A percentile compares a stretch with the other conserved stretches of the same genome.
These are phyloP conservation scores for Prosopis cineraria DNA, from an alignment of 306 rosid genomes.

Conservation along the genomic window DNA sequence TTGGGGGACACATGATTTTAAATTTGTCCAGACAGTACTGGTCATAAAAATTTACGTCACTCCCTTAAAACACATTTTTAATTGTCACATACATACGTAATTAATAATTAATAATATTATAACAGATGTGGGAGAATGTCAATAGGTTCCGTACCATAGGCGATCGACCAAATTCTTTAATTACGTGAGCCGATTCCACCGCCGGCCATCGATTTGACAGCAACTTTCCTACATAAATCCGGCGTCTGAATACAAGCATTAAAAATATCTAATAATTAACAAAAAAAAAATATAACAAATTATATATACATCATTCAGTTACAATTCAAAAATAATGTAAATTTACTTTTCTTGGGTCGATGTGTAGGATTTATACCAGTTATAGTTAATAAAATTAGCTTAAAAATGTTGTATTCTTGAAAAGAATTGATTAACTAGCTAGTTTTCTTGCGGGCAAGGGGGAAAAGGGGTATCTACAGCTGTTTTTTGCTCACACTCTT, in stretches of 20 bases:
- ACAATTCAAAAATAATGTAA: background rate
- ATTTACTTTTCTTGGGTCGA: background rate
- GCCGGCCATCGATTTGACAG: background rate
- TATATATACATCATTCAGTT: background rate
- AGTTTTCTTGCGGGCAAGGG: background rate
- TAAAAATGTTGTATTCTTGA: background rate
- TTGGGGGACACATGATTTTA: background rate
- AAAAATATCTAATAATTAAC: too few species aligned
- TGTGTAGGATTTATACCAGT: background rate
- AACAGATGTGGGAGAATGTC: background rate
- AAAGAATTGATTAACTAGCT: background rate
- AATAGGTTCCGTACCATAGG: background rate
- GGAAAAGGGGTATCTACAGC: background rate
- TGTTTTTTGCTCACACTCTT: background rate
- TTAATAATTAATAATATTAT: too few species aligned
- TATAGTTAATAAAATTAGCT: background rate
- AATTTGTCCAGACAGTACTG: background rate
- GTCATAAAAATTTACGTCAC: background rate
- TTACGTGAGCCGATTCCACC: slow-evolving; percentile 18
- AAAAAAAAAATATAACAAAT: background rate
- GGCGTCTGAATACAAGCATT: background rate
- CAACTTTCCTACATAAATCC: background rate
- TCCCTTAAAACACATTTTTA: background rate
- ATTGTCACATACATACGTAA: background rate
- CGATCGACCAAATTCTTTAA: background rate